Base-by-base conservation (phyloP, 2,329 filamentous ascomycete genomes). In the Penicillium vulpinum region DNA sequence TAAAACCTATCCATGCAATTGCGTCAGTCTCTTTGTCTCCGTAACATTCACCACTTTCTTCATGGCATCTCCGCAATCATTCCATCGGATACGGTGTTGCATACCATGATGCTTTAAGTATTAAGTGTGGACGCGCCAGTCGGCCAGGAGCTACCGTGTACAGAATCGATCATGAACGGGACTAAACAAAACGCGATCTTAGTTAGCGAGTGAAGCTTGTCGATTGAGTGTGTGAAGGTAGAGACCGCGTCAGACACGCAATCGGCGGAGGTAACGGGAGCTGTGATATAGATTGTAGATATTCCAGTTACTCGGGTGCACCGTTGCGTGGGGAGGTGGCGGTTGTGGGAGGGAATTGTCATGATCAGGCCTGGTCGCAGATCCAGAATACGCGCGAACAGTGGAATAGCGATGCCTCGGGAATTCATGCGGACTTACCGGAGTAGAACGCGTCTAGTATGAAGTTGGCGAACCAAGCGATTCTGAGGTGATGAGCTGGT, bases 1-100 rank as follows among this genome's bases (percentile, higher is more conserved):
- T 63, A 96, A 84, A 67, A 99, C 93, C 93, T 97, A 71, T 24
- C 11, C 21, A 10, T 16, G 50, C 38, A 26, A 44, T 24, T 22
- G 18, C 38, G 62, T 74, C 48, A 70, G 67, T 57, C 55, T 53
- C 43, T 52, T 35, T 33, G 48, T 47, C 54, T 11, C 40, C 40
- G 15, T 39, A n/a, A 5, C 38, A 31, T 43, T 29, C 46, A 49
- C 40, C 16, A 33, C 22, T 26, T 33, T 43, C 16, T 36, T 33
- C 35, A 21, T 44, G 43, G 35, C 46, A 35, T 39, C 33, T 57
- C 50, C 22, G 29, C 44, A 16, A 35, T 26, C 29, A 24, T 51
- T 28, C 35, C 36, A 41, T 44, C 40, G 29, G 58, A 39, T n/a
- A 24, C 24, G 35, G 50, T 51, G 31, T 60, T 39, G 63, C 71